These are phyloP conservation scores for Triangularia verruculosa DNA, from an alignment of 2,329 filamentous ascomycete genomes.

Conservation along the genomic window DNA sequence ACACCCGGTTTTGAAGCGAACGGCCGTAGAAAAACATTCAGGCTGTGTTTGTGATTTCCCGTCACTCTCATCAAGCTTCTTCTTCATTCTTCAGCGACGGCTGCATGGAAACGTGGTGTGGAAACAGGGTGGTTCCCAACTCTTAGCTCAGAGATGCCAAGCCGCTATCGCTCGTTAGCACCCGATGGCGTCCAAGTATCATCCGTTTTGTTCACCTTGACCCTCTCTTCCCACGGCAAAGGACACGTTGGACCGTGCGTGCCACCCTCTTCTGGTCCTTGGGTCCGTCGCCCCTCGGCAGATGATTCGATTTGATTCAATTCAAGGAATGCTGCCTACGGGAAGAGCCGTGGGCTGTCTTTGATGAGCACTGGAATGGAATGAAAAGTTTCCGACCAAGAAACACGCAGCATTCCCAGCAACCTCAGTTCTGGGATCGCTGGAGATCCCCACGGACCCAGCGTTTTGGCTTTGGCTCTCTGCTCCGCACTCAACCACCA, in stretches of 20 bases:
- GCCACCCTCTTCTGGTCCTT: neutral
- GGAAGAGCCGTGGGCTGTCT: neutral
- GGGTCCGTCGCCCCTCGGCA: too few species aligned
- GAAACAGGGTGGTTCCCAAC: neutral
- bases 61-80: neutral
- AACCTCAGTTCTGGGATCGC: neutral
- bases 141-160: neutral
- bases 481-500: neutral
- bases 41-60: neutral
- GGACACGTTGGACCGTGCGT: neutral
- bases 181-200: neutral
- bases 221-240: neutral
- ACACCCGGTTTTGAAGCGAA: conserved; percentile 17
- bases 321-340: neutral
- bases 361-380: neutral
- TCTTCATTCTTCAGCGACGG: neutral
- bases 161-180: neutral
- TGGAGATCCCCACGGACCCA: neutral
- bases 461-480: conserved; percentile 1
- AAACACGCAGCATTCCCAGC: neutral
- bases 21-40: conserved; percentile 11
- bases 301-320: too few species aligned
- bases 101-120: neutral
- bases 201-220: neutral
- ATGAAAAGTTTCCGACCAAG: neutral